Percentiles rank a stretch among this genome's conserved stretches.
These are phyloP conservation scores for Penicillium paradoxum DNA, from an alignment of 495 filamentous ascomycete species.

Conservation along the genomic window DNA sequence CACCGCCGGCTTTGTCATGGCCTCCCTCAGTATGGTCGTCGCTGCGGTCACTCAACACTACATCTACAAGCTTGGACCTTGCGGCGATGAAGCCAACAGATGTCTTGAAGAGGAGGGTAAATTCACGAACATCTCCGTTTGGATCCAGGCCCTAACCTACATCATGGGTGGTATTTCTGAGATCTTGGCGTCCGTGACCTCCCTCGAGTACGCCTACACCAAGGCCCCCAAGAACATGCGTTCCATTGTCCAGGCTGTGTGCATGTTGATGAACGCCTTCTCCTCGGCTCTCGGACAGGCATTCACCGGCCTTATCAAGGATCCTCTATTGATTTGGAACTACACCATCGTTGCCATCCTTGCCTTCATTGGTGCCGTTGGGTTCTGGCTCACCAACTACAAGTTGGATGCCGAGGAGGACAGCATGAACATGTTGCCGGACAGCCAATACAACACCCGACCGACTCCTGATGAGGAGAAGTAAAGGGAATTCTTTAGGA, in stretches of 20 bases:
- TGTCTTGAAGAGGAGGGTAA: slow-evolving; percentile 31
- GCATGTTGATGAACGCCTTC: slow-evolving; percentile 66
- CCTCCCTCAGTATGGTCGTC: slow-evolving; percentile 58
- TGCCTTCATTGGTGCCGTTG: slow-evolving; percentile 51
- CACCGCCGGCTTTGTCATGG: slow-evolving; percentile 59
- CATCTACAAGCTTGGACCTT: slow-evolving; percentile 61
- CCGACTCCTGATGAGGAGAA: slow-evolving; percentile 18
- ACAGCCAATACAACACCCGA: slow-evolving; percentile 18
- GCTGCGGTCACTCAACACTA: slow-evolving; percentile 63
- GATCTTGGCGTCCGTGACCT: slow-evolving; percentile 63
- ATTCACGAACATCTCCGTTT: slow-evolving; percentile 53
- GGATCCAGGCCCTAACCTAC: slow-evolving; percentile 60
- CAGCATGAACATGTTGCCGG: slow-evolving; percentile 47
- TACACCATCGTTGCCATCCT: slow-evolving; percentile 61
- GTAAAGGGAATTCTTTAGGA: background rate
- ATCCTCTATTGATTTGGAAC: slow-evolving; percentile 63
- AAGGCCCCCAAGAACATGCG: slow-evolving; percentile 78
- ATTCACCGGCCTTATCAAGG: slow-evolving; percentile 57
- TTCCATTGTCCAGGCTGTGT: slow-evolving; percentile 62
- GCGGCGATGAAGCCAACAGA: slow-evolving; percentile 48
- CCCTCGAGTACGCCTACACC: slow-evolving; percentile 68
- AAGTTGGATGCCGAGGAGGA: slow-evolving; percentile 61
- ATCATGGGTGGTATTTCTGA: slow-evolving; percentile 68
- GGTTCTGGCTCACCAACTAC: slow-evolving; percentile 60
- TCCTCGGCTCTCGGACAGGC: slow-evolving; percentile 65